Base-by-base conservation (phyloP, 148 eudicot genomes). In the Chenopodium album region DNA sequence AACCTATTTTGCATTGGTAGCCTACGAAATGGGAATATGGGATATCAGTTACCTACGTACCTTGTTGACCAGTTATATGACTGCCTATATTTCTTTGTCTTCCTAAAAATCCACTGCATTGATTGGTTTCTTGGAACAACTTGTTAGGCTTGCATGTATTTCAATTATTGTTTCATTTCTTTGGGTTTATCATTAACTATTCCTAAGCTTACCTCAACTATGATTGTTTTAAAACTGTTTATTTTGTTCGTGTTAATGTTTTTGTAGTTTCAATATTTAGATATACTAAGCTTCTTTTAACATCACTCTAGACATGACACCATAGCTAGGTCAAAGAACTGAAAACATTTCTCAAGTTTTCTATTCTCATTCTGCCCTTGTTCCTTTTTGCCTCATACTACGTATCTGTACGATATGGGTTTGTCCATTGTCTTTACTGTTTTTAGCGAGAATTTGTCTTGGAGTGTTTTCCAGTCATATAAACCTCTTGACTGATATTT, bases 91-190 rank as follows among this genome's bases (percentile, higher is more conserved):
- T 69, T 13, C 26, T 31, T 1, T 9, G 11, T 52, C 67, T 26
- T 17, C 26, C 32, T 63, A 23, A 9, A 10, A 11, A 44, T 71
- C 54, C 50, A 26, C 44, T 71, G 65, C 77, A 13, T 63, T 37
- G 54, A 60, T 73, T 29, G 63, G 50, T 73, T 37, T 67, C 47
- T 62, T 9, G 20, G 9, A 17, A 41, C 62, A 14, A 46, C 31
- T 60, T 64, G 20, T 47, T 80, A 74, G 73, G 78, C 74, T 48
- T 26, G 78, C 37, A 37, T 81, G 13, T 14, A 0, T 65, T 26
- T 74, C 46, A 46, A 1, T 28, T 63, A 20, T 34, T 72, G 62
- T 47, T 28, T 19, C 23, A 2, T 11, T 3, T 11, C 11, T 11
- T 63, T 44, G 69, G 46, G 46, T 63, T 44, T 28, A 22, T 41